A percentile compares a stretch with the other conserved stretches of the same genome.
Evolutionary conservation across 176 grass and related monocot genomes (phyloP).

Genomic region (Chrysopogon serrulatus): DNA sequence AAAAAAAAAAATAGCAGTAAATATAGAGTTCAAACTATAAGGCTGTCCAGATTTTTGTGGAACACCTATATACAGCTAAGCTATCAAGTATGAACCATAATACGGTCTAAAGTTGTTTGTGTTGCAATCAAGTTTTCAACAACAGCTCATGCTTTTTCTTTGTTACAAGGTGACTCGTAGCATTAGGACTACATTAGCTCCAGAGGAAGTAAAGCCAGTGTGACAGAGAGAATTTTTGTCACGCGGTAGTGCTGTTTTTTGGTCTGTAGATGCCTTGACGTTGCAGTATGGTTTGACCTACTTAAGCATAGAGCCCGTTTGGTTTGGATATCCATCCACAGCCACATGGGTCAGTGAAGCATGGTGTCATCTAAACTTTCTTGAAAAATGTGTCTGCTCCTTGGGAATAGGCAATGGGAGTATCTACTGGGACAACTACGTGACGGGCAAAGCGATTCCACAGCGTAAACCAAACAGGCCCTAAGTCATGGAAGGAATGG

Average conservation of each 20-base stretch:
- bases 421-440: not conserved
- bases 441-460: not conserved
- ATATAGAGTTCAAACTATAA: not conserved
- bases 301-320: not conserved
- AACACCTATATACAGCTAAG: not conserved
- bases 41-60: not conserved
- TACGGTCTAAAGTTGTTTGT: not conserved
- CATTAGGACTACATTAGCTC: not conserved
- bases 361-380: not conserved
- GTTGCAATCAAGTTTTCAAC: not conserved
- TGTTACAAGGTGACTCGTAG: not conserved
- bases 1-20: slow-evolving; percentile 12
- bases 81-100: not conserved
- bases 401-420: not conserved
- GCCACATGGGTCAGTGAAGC: not conserved
- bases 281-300: not conserved
- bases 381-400: not conserved
- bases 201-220: not conserved
- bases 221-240: not conserved
- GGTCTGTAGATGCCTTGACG: not conserved
- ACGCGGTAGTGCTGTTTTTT: not conserved
- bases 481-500: not conserved
- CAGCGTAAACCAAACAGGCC: not conserved
- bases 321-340: not conserved
- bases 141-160: not conserved